Conservation (phyloP, 768 basidiomycete species). For the Sporobolomyces roseus region DNA sequence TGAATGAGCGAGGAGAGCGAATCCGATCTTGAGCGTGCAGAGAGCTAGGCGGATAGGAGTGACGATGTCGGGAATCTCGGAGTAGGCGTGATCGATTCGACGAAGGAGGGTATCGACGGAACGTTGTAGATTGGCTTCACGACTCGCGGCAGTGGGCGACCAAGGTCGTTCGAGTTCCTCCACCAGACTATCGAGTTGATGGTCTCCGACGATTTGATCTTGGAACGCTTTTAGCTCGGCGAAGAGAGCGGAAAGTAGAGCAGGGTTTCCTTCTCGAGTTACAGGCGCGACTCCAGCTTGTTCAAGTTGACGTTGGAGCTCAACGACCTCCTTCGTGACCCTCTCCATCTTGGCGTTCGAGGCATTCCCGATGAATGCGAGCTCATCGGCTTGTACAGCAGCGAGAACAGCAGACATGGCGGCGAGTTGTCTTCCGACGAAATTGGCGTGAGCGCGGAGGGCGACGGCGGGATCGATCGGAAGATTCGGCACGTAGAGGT, state of each 20-base stretch:
- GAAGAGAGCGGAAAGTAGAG: slow-evolving; percentile 50
- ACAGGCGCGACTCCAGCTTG: slow-evolving; percentile 44
- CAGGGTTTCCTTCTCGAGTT: slow-evolving; percentile 41
- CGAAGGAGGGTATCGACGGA: slow-evolving; percentile 73
- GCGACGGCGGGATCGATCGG: slow-evolving; percentile 82
- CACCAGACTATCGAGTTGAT: slow-evolving; percentile 51
- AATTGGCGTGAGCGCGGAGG: slow-evolving; percentile 48
- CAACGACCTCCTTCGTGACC: slow-evolving; percentile 48
- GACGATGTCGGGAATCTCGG: slow-evolving; percentile 67
- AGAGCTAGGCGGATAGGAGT: slow-evolving; percentile 65
- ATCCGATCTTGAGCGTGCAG: slow-evolving; percentile 65
- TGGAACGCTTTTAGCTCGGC: slow-evolving; percentile 66
- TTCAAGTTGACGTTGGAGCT: slow-evolving; percentile 40
- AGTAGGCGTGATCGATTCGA: slow-evolving; percentile 65
- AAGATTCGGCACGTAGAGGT: slow-evolving; percentile 72
- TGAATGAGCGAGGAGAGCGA: slow-evolving; percentile 48
- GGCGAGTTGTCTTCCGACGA: slow-evolving; percentile 39
- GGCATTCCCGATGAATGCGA: slow-evolving; percentile 58
- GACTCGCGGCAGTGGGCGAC: slow-evolving; percentile 10
- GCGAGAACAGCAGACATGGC: slow-evolving; percentile 52
- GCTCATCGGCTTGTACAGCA: slow-evolving; percentile 58
- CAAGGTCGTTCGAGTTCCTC: slow-evolving; percentile 14
- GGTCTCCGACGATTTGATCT: slow-evolving; percentile 56
- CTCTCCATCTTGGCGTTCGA: slow-evolving; percentile 56
- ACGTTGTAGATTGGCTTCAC: slow-evolving; percentile 61